Conservation (phyloP, 805 yeast genomes). For the Hanseniaspora jakobsenii region DNA sequence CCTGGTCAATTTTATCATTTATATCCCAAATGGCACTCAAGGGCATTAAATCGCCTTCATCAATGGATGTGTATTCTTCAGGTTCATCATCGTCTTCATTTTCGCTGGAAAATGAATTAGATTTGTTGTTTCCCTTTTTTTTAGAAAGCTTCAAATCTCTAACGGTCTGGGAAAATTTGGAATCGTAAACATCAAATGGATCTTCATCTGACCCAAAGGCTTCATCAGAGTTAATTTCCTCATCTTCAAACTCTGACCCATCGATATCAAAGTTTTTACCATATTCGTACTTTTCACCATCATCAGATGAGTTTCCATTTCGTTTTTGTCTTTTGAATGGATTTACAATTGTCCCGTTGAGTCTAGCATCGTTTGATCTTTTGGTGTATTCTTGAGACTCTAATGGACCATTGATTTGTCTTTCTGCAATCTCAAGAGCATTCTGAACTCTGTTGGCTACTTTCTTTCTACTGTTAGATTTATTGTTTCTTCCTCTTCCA, state of each 20-base stretch:
- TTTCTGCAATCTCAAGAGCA: constrained; percentile 41
- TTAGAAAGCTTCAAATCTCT: constrained; percentile 41
- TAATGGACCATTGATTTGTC: constrained; percentile 28
- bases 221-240: constrained; percentile 73
- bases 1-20: constrained; percentile 43
- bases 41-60: constrained; percentile 61
- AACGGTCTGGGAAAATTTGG: constrained; percentile 56
- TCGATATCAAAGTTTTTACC: constrained; percentile 24
- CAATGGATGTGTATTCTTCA: constrained; percentile 61
- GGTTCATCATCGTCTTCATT: constrained; percentile 40
- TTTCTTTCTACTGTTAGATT: constrained; percentile 9
- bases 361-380: constrained; percentile 22
- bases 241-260: constrained; percentile 39
- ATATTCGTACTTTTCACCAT: constrained; percentile 7
- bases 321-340: constrained; percentile 23
- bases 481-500: constrained; percentile 10
- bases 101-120: no score
- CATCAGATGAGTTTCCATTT: constrained; percentile 12
- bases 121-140: constrained; percentile 21
- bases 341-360: constrained; percentile 32
- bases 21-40: constrained; percentile 83
- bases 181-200: constrained; percentile 43
- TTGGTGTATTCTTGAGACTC: constrained; percentile 27
- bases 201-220: constrained; percentile 77
- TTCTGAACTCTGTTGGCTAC: constrained; percentile 32